Conservation (phyloP, 345 rosid genomes). For the Schrenkiella parvula region DNA sequence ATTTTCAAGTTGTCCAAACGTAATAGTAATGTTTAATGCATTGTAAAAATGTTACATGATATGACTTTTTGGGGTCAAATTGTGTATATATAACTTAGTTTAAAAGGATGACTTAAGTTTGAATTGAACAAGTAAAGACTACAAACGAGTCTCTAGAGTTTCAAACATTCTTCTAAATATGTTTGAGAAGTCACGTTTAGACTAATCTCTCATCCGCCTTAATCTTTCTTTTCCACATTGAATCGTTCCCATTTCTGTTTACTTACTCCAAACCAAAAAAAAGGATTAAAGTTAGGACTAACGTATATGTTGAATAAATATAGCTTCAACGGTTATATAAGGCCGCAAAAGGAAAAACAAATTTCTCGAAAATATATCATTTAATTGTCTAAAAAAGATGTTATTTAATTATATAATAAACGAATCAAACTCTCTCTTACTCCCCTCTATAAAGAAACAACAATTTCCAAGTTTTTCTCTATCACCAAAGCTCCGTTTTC, state of each 20-base stretch:
- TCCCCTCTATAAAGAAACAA: background rate
- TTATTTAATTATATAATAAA: background rate
- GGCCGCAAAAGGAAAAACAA: background rate
- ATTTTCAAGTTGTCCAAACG: background rate
- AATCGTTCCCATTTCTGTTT: background rate
- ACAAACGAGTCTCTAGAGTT: constrained; percentile 5
- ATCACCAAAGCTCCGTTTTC: constrained; percentile 25
- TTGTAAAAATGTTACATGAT: background rate
- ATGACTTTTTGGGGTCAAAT: background rate
- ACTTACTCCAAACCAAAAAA: background rate
- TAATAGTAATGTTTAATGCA: background rate
- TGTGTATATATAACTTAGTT: background rate
- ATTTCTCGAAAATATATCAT: background rate
- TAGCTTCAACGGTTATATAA: constrained; percentile 1
- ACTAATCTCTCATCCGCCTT: background rate
- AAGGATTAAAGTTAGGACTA: background rate
- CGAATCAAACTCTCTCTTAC: background rate
- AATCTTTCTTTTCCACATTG: background rate
- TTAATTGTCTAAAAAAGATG: background rate
- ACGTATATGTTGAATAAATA: background rate
- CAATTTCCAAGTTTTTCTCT: constrained; percentile 11
- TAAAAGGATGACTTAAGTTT: background rate
- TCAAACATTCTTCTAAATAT: background rate
- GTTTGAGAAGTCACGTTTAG: background rate
- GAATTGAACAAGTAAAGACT: background rate